Percentiles rank a stretch among this genome's conserved stretches.
These are phyloP conservation scores for Penicillium sp. DNA, from an alignment of 2,329 filamentous ascomycete genomes.

Conservation along the genomic window DNA sequence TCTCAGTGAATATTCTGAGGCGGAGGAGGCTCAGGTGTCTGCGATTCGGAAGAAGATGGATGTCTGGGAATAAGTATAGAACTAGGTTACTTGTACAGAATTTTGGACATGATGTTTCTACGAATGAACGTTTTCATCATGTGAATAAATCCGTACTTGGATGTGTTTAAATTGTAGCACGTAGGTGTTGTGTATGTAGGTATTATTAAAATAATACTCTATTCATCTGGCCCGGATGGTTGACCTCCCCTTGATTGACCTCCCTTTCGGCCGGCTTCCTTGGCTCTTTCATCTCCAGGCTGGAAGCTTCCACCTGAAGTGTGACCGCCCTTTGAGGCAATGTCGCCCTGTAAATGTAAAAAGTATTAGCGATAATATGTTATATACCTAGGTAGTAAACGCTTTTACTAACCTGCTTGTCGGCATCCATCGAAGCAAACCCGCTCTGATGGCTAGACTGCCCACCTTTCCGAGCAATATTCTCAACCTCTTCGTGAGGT, in stretches of 20 bases:
- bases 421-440: conserved; percentile 28
- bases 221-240: too few relatives aligned
- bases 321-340: conserved; percentile 56
- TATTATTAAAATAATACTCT: too few relatives aligned
- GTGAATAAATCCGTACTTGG: background rate
- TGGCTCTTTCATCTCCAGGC: conserved; percentile 51
- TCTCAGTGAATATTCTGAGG: conserved; percentile 26
- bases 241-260: too few relatives aligned
- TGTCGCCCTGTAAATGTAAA: conserved; percentile 31
- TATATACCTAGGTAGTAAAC: too few relatives aligned
- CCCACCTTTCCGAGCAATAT: conserved; percentile 39
- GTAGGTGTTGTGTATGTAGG: too few relatives aligned
- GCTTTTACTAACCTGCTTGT: conserved; percentile 26
- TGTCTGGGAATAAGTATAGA: conserved; percentile 7
- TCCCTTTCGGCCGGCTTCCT: conserved; percentile 56
- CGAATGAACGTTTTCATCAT: background rate
- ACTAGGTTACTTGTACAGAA: background rate
- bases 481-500: conserved; percentile 46
- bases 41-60: conserved; percentile 28
- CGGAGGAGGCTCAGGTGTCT: conserved; percentile 28
- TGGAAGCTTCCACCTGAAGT: conserved; percentile 56
- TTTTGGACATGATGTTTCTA: background rate
- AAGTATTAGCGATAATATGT: too few relatives aligned
- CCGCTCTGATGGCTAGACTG: conserved; percentile 31
- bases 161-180: too few relatives aligned